phyloP scores from a whole-genome alignment of 1,284 basidiomycete species.

The Porogramme epimiltina region DNA sequence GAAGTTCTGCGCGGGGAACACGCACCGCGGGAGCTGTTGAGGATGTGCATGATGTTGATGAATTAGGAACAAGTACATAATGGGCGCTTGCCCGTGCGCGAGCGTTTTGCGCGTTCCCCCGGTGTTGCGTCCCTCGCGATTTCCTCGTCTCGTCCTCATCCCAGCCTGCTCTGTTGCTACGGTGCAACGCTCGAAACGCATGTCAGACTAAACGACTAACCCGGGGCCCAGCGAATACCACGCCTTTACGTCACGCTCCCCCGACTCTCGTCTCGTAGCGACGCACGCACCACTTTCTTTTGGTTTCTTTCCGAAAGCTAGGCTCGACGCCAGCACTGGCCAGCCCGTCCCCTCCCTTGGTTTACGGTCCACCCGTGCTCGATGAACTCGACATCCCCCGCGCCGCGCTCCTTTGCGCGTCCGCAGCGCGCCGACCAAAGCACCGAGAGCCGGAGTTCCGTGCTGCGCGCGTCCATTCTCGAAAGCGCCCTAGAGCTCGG shows the following conservation, averaged over 20 bases:
- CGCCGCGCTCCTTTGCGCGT: slow-evolving; percentile 15
- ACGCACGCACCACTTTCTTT: slow-evolving; percentile 4
- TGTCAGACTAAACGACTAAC: background rate
- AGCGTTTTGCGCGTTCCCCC: no score
- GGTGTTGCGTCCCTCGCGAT: no score
- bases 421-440: slow-evolving; percentile 15
- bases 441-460: slow-evolving; percentile 47
- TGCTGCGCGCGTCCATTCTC: slow-evolving; percentile 68
- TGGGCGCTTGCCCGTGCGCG: no score
- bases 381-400: slow-evolving; percentile 17
- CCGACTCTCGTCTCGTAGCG: slow-evolving; percentile 2
- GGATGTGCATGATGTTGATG: no score
- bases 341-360: background rate
- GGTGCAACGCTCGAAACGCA: slow-evolving; percentile 6
- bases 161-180: slow-evolving; percentile 1
- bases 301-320: slow-evolving; percentile 1
- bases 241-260: slow-evolving; percentile 4
- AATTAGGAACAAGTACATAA: no score
- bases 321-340: background rate
- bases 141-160: no score
- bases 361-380: slow-evolving; percentile 3
- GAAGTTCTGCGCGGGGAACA: no score
- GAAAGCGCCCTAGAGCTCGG: slow-evolving; percentile 70
- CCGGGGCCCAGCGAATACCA: background rate
- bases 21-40: no score